Conservation (phyloP, 1,284 basidiomycete species). For the Marasmius tenuissimus region DNA sequence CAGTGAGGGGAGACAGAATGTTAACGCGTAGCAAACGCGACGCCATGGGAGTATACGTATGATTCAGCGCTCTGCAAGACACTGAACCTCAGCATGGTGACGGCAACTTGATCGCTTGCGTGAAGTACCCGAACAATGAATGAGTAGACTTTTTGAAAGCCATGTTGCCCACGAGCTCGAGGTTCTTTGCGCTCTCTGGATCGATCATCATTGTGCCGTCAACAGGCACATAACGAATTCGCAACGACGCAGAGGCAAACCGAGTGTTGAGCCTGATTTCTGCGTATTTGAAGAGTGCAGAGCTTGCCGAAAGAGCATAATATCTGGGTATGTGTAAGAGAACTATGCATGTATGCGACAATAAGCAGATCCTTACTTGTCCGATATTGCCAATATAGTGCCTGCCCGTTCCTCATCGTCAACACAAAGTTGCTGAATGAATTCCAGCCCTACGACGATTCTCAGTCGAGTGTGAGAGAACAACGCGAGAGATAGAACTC, state of each 20-base stretch:
- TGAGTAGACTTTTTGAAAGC: conserved; percentile 61
- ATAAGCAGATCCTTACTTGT: conserved; percentile 59
- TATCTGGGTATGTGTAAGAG: conserved; percentile 52
- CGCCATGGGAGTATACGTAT: conserved; percentile 89
- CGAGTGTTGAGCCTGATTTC: conserved; percentile 65
- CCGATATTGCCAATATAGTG: conserved; percentile 69
- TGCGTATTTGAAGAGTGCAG: conserved; percentile 83
- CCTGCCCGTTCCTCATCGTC: conserved; percentile 77
- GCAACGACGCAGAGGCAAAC: conserved; percentile 73
- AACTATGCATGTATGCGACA: conserved; percentile 21
- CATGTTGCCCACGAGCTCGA: conserved; percentile 85
- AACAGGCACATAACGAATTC: conserved; percentile 77
- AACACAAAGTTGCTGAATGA: conserved; percentile 73
- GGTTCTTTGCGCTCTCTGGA: conserved; percentile 79
- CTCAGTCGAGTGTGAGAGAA: conserved; percentile 14
- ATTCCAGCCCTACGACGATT: conserved; percentile 65
- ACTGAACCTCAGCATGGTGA: background rate
- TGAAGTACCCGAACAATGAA: conserved; percentile 69
- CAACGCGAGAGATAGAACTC: conserved; percentile 6
- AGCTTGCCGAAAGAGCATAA: conserved; percentile 82
- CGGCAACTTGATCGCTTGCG: background rate
- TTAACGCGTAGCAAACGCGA: conserved; percentile 76
- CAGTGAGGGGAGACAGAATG: conserved; percentile 81
- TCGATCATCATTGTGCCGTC: conserved; percentile 94
- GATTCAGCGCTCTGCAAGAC: conserved; percentile 60